These are phyloP conservation scores for Boechera stricta DNA, from an alignment of 345 rosid species.

Conservation along the genomic window DNA sequence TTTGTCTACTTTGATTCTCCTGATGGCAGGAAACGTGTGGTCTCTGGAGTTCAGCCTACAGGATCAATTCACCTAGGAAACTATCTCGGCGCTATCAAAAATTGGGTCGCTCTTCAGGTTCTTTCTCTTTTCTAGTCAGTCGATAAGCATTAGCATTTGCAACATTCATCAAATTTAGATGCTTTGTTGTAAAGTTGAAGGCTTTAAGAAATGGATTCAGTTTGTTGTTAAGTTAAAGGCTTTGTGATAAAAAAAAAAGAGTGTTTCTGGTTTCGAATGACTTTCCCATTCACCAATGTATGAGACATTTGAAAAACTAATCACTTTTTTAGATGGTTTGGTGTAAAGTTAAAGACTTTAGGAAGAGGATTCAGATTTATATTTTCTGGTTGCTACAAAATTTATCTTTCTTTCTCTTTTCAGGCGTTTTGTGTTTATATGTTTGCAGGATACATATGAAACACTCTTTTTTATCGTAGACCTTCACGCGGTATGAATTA, in stretches of 20 bases:
- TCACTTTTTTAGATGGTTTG: background rate
- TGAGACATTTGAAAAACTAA: background rate
- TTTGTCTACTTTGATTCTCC: background rate
- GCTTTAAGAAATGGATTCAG: conserved; percentile 10
- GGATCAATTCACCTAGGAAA: conserved; percentile 91
- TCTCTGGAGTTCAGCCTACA: conserved; percentile 95
- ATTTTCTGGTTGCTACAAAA: conserved; percentile 18
- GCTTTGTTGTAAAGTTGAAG: background rate
- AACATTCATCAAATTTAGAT: background rate
- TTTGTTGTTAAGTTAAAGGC: background rate
- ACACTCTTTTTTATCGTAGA: conserved; percentile 87
- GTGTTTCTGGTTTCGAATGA: background rate
- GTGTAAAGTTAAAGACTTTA: background rate
- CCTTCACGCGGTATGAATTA: conserved; percentile 77
- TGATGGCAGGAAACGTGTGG: conserved; percentile 71
- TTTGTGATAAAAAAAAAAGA: background rate
- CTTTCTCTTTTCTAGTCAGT: background rate
- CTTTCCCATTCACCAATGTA: background rate
- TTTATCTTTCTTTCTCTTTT: background rate
- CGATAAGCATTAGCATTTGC: background rate
- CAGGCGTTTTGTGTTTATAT: conserved; percentile 12
- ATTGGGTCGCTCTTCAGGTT: conserved; percentile 89
- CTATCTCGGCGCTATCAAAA: conserved; percentile 91
- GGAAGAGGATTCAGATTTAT: background rate
- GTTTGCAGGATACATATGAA: conserved; percentile 77